These are phyloP conservation scores for Desmodesmus armatus DNA, from an alignment of 139 green algal species.

Conservation along the genomic window DNA sequence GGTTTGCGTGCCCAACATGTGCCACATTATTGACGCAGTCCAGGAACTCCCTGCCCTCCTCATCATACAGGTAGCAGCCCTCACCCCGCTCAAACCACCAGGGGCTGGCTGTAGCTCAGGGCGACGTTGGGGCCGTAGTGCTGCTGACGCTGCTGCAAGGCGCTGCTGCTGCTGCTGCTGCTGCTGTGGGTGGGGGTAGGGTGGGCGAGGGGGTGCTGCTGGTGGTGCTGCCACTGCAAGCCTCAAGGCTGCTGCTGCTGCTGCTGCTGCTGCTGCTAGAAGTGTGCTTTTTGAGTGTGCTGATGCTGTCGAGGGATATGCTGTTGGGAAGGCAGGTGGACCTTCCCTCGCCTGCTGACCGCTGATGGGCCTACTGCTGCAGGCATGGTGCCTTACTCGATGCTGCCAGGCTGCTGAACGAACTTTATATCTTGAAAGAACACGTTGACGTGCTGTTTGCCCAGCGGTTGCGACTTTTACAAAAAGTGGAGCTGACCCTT, in stretches of 20 bases:
- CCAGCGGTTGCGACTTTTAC: too few species aligned
- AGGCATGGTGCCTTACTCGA: too few species aligned
- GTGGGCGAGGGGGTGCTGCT: too few species aligned
- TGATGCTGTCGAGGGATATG: background rate
- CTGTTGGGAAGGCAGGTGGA: too few species aligned
- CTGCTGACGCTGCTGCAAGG: slow-evolving; percentile 24
- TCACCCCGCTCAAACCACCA: slow-evolving; percentile 68
- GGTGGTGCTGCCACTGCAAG: background rate
- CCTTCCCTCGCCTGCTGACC: too few species aligned
- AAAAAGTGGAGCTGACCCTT: too few species aligned
- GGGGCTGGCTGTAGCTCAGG: slow-evolving; percentile 35
- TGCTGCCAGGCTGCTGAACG: too few species aligned
- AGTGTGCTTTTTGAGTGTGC: background rate
- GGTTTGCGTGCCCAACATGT: slow-evolving; percentile 89
- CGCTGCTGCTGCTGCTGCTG: background rate
- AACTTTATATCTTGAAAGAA: too few species aligned
- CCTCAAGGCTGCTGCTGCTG: background rate
- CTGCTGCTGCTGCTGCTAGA: background rate
- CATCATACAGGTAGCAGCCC: slow-evolving; percentile 72
- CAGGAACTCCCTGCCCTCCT: slow-evolving; percentile 66
- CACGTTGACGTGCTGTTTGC: too few species aligned
- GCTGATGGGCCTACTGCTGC: too few species aligned
- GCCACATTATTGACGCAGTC: slow-evolving; percentile 86
- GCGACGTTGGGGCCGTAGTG: slow-evolving; percentile 47
- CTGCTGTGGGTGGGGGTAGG: too few species aligned